Percentiles rank a stretch among this genome's conserved stretches.
Evolutionary conservation across 2,329 filamentous ascomycete species (phyloP).

Genomic region (Ophiobolus disseminans): DNA sequence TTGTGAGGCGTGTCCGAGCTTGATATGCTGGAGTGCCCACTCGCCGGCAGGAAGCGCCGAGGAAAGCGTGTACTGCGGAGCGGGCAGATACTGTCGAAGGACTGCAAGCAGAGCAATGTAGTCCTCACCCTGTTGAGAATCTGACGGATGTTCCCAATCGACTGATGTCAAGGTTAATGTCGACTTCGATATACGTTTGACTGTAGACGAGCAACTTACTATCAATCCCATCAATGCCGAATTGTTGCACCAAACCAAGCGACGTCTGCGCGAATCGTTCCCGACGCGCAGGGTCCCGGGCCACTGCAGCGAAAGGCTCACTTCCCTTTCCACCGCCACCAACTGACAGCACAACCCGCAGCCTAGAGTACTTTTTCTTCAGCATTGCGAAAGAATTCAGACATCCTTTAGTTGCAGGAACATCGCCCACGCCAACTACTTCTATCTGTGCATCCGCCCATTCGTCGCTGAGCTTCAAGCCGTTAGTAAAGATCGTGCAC

Average conservation of each 20-base stretch:
- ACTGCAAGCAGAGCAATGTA: conserved; percentile 73
- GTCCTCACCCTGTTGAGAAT: conserved; percentile 70
- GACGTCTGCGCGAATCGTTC: conserved; percentile 76
- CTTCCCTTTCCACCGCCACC: conserved; percentile 74
- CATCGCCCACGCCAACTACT: conserved; percentile 66
- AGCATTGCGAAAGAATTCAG: conserved; percentile 75
- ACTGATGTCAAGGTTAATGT: conserved; percentile 59
- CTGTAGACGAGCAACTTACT: conserved; percentile 59
- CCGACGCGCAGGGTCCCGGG: conserved; percentile 64
- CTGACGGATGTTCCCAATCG: conserved; percentile 79
- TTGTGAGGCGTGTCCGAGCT: conserved; percentile 66
- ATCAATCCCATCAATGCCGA: conserved; percentile 77
- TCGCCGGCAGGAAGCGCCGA: conserved; percentile 74
- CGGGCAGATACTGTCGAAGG: conserved; percentile 71
- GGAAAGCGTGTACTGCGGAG: conserved; percentile 72
- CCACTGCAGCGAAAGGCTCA: conserved; percentile 72
- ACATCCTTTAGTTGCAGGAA: conserved; percentile 55
- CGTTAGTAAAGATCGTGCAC: conserved; percentile 25
- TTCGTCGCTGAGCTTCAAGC: conserved; percentile 74
- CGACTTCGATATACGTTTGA: background rate
- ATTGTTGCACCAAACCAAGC: conserved; percentile 71
- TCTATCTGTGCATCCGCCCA: conserved; percentile 76
- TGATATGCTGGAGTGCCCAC: conserved; percentile 72
- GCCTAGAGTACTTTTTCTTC: conserved; percentile 72
- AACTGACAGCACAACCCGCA: conserved; percentile 79